phyloP scores from a whole-genome alignment of 225 moss, liverwort and hornwort genomes.

The Sphagnum tenellum region DNA sequence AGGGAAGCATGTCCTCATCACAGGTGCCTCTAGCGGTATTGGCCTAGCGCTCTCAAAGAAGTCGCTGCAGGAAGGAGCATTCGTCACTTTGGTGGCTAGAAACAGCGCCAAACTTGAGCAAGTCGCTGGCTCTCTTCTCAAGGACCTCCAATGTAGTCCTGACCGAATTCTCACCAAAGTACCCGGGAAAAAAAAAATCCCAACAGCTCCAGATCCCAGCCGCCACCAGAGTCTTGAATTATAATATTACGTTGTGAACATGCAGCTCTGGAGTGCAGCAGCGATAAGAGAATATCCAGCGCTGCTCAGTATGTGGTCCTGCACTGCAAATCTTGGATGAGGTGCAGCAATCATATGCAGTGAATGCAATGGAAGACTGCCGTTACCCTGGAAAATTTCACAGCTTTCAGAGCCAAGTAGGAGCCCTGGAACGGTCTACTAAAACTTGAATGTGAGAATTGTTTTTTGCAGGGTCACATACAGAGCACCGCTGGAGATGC shows the following conservation, averaged over 20 bases:
- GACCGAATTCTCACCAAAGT: slow-evolving; percentile 53
- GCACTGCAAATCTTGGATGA: too few species aligned
- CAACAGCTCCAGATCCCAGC: background rate
- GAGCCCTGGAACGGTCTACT: too few species aligned
- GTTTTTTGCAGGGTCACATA: too few species aligned
- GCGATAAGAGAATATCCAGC: background rate
- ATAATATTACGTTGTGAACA: background rate
- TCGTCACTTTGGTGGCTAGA: slow-evolving; percentile 58
- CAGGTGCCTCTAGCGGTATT: slow-evolving; percentile 83
- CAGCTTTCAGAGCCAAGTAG: too few species aligned
- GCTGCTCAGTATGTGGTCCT: too few species aligned
- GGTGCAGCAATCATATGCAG: too few species aligned
- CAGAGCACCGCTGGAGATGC: too few species aligned
- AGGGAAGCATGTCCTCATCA: slow-evolving; percentile 70
- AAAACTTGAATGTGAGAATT: too few species aligned
- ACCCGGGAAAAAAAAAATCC: background rate
- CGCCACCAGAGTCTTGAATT: background rate
- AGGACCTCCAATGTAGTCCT: slow-evolving; percentile 33
- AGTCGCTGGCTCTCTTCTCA: slow-evolving; percentile 28
- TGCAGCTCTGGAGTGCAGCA: background rate
- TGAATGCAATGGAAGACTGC: too few species aligned
- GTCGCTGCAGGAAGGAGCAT: slow-evolving; percentile 56
- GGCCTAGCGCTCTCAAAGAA: slow-evolving; percentile 56
- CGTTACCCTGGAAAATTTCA: too few species aligned
- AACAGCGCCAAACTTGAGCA: slow-evolving; percentile 35